Conservation (phyloP, 805 yeast genomes). For the Ogataea pini region DNA sequence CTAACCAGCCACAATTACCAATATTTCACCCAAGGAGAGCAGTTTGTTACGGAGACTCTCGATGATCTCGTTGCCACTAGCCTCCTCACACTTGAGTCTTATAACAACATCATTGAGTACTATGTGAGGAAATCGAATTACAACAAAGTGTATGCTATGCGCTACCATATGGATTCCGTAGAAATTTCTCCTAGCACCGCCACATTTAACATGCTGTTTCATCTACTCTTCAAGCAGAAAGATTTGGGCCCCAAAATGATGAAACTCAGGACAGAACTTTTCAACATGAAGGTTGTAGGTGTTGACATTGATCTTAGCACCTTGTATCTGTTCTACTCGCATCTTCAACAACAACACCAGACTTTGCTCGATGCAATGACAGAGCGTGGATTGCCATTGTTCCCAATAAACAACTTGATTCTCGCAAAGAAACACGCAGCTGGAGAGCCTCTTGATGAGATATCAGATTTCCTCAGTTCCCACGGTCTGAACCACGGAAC, state of each 20-base stretch:
- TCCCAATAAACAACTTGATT: slow-evolving; percentile 9
- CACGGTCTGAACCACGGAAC: slow-evolving; percentile 10
- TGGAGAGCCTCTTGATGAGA: slow-evolving; percentile 9
- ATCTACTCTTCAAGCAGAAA: slow-evolving; percentile 8
- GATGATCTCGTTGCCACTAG: slow-evolving; percentile 11
- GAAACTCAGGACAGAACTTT: slow-evolving; percentile 5
- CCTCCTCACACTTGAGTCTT: slow-evolving; percentile 9
- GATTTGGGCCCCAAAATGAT: background rate
- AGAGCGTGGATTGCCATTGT: slow-evolving; percentile 6
- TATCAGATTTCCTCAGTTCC: slow-evolving; percentile 8
- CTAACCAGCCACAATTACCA: slow-evolving; percentile 12
- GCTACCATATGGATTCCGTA: slow-evolving; percentile 8
- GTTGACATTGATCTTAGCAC: slow-evolving; percentile 14
- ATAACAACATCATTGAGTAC: slow-evolving; percentile 11
- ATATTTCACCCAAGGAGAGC: slow-evolving; percentile 4
- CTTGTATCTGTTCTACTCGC: slow-evolving; percentile 13
- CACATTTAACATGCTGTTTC: slow-evolving; percentile 16
- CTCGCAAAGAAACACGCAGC: slow-evolving; percentile 8
- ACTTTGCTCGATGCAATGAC: slow-evolving; percentile 10
- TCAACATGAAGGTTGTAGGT: slow-evolving; percentile 8
- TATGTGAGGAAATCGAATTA: slow-evolving; percentile 7
- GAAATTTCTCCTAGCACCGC: slow-evolving; percentile 5
- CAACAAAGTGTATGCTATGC: slow-evolving; percentile 4
- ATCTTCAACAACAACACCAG: slow-evolving; percentile 7
- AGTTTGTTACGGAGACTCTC: slow-evolving; percentile 14